Evolutionary conservation across 2,329 filamentous ascomycete species (phyloP), one percentile per base, ranked within the genome.

Genomic region (Epichloe aotearoae): DNA sequence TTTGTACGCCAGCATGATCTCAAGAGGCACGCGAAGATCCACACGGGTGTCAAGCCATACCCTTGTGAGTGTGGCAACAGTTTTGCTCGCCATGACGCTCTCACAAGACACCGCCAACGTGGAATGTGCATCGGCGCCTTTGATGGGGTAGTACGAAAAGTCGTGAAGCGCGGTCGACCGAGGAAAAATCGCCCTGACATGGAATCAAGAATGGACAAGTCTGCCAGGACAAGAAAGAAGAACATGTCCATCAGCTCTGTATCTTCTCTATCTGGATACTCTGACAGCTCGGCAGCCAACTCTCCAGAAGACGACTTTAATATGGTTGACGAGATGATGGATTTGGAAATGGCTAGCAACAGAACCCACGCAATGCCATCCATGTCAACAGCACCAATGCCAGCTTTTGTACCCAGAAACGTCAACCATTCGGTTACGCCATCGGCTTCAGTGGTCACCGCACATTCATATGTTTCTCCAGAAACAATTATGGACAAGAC

Each of bases 101-200:
- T 98, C 49, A 97, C 93, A 20, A 81, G 93, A 51, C 93, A 98
- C 65, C 82, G 90, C 50, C 93, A 97, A 67, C 83, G 93, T 40
- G 93, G 91, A 50, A 95, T 96, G 87, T 98, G 93, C 67, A 84
- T 93, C 51, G 93, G 93, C 51, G 91, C 89, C 5, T 94, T 97
- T 60, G 88, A 95, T 56, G 90, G 90, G 39, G 71, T 79, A 14
- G 76, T 79, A 6, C 71, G 77, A 47, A 80, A 80, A 62, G 69
- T 74, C 6, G 77, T 77, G 42, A 81, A 81, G 69, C 73, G 78
- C n/a, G 81, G 81, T 8, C 71, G 81, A 17, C 81, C 81, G 5
- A 74, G 79, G 55, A 84, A 84, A 71, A 71, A 75, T 56, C 61
- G 79, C 6, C 79, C 79, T 0, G 77, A 80, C 45, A 66, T 76